These are phyloP conservation scores for Debaryomyces udenii DNA, from an alignment of 1,139 yeast genomes.

Conservation along the genomic window DNA sequence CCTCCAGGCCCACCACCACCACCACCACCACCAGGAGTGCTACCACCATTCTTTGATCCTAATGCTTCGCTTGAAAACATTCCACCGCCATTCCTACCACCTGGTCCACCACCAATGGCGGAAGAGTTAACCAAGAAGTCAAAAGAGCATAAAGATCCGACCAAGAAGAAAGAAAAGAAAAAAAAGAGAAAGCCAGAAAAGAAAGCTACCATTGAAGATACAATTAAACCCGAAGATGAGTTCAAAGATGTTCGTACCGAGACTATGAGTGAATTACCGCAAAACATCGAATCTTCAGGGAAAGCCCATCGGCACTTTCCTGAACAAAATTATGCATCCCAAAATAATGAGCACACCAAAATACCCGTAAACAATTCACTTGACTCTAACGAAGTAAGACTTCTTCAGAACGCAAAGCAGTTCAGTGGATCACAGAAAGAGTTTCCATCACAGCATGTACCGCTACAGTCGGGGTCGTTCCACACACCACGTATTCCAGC, in stretches of 20 bases:
- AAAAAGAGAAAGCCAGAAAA: neutral
- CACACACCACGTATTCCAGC: too few species aligned
- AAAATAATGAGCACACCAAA: too few species aligned
- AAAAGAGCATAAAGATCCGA: conserved; percentile 5
- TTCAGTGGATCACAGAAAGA: conserved; percentile 1
- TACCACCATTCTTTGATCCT: conserved; percentile 13
- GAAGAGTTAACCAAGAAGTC: conserved; percentile 3
- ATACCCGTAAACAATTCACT: too few species aligned
- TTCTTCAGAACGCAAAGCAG: conserved; percentile 10
- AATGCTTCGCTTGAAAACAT: conserved; percentile 1
- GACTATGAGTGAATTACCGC: too few species aligned
- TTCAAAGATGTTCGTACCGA: too few species aligned
- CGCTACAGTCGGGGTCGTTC: conserved; percentile 3
- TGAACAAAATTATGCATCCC: too few species aligned
- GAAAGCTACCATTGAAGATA: too few species aligned
- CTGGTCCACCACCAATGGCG: conserved; percentile 20
- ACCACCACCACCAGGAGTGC: conserved; percentile 21
- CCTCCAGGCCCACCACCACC: conserved; percentile 22
- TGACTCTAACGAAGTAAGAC: too few species aligned
- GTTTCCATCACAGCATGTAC: conserved; percentile 7
- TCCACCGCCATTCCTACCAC: conserved; percentile 17
- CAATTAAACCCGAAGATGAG: too few species aligned
- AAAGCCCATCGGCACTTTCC: neutral
- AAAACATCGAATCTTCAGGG: neutral
- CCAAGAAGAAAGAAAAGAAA: conserved; percentile 10